Conservation (phyloP, 169 alveolate species). For the Perkinsus marinus region DNA sequence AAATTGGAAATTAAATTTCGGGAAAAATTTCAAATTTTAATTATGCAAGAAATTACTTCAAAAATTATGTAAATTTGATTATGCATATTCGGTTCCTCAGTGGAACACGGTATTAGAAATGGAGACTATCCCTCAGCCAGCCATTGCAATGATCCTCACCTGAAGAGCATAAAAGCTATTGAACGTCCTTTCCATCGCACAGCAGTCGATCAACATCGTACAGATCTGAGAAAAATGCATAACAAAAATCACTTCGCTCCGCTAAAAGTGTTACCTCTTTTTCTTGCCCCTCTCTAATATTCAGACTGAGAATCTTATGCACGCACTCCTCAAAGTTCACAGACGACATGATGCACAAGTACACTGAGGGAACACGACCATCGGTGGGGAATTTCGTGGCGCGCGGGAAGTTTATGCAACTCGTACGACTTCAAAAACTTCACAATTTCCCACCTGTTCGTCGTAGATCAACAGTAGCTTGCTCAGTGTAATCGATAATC, state of each 20-base stretch:
- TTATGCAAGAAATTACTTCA: no score
- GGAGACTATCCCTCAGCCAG: conserved; percentile 6
- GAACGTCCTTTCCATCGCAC: conserved; percentile 96
- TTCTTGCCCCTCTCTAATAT: conserved; percentile 80
- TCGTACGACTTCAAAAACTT: not conserved
- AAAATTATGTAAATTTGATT: no score
- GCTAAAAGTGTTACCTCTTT: not conserved
- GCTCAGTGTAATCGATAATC: conserved; percentile 78
- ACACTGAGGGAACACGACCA: conserved; percentile 39
- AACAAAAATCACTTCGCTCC: not conserved
- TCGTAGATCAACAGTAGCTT: conserved; percentile 80
- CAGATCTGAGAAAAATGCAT: conserved; percentile 25
- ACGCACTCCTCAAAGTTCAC: conserved; percentile 94
- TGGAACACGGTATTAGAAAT: no score
- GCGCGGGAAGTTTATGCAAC: no score
- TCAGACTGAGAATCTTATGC: conserved; percentile 88
- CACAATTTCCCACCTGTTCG: conserved; percentile 36
- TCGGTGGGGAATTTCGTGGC: not conserved
- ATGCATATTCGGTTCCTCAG: no score
- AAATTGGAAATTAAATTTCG: no score
- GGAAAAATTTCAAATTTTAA: no score
- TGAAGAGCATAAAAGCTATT: conserved; percentile 80
- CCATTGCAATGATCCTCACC: no score
- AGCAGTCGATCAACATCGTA: conserved; percentile 92
- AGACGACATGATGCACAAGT: conserved; percentile 90